Evolutionary conservation across 1,284 basidiomycete genomes (phyloP).

Genomic region (Wolfiporia cocos): DNA sequence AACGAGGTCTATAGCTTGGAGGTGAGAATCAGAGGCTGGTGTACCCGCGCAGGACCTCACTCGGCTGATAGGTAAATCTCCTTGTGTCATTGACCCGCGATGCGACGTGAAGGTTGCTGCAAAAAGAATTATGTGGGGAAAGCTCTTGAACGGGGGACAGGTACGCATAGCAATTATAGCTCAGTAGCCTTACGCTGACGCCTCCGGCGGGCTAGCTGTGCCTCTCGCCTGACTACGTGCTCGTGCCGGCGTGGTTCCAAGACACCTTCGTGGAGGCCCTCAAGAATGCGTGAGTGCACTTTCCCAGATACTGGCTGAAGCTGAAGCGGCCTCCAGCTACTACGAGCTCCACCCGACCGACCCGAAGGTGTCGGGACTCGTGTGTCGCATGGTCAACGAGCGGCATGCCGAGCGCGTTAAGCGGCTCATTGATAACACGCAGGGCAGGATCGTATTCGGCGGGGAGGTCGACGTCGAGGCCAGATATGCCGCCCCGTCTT

Average conservation of each 20-base stretch:
- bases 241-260: constrained; percentile 61
- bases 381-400: constrained; percentile 27
- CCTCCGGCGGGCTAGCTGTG: constrained; percentile 27
- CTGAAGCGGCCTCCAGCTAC: too few species aligned
- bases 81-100: constrained; percentile 71
- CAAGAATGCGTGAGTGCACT: constrained; percentile 45
- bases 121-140: constrained; percentile 78
- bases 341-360: constrained; percentile 5
- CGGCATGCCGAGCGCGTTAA: constrained; percentile 57
- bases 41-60: too few species aligned
- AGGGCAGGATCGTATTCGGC: constrained; percentile 66
- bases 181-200: neutral
- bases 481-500: constrained; percentile 58
- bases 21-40: too few species aligned
- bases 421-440: constrained; percentile 53
- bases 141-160: constrained; percentile 72
- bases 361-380: neutral
- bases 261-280: constrained; percentile 60
- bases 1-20: neutral
- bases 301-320: too few species aligned
- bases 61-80: too few species aligned
- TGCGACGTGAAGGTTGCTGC: constrained; percentile 57
- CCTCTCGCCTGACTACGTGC: constrained; percentile 78
- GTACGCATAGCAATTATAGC: constrained; percentile 51
- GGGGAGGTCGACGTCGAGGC: constrained; percentile 54